Conservation (phyloP, 352 stramenopile species). For the Globisporangium nagaii region DNA sequence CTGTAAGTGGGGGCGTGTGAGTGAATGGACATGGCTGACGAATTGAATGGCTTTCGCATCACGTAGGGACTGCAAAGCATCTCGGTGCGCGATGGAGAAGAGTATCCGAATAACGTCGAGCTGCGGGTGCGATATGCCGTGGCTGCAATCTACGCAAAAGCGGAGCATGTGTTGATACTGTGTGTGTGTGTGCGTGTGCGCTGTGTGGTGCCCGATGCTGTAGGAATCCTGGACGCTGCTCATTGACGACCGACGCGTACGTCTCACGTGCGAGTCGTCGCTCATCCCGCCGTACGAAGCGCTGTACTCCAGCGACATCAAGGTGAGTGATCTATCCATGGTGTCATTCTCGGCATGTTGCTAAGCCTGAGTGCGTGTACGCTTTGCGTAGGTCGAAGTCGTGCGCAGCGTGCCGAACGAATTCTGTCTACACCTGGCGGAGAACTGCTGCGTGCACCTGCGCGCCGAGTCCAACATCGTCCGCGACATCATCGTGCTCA, state of each 20-base stretch:
- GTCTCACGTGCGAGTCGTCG: constrained; percentile 78
- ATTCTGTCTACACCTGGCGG: constrained; percentile 53
- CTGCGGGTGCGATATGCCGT: constrained; percentile 33
- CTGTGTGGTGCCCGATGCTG: not conserved
- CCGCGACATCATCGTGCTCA: constrained; percentile 81
- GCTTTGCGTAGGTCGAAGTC: constrained; percentile 35
- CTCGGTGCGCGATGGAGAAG: constrained; percentile 49
- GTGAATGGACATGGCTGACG: not conserved
- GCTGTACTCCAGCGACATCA: constrained; percentile 65
- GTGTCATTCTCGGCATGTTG: too few species aligned
- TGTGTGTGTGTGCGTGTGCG: too few species aligned
- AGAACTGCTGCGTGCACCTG: constrained; percentile 61
- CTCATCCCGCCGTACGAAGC: constrained; percentile 74
- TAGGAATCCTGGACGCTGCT: constrained; percentile 82
- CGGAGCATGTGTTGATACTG: too few species aligned
- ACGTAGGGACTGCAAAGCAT: constrained; percentile 36
- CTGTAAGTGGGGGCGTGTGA: too few species aligned
- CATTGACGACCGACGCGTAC: constrained; percentile 70
- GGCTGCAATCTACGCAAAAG: too few species aligned
- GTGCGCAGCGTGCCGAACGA: constrained; percentile 48
- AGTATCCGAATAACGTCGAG: constrained; percentile 54
- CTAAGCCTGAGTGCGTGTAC: too few species aligned
- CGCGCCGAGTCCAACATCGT: constrained; percentile 66
- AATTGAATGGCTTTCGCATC: not conserved
- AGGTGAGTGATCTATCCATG: constrained; percentile 36